Conservation (phyloP, 768 basidiomycete genomes). For the Mycena floridula region DNA sequence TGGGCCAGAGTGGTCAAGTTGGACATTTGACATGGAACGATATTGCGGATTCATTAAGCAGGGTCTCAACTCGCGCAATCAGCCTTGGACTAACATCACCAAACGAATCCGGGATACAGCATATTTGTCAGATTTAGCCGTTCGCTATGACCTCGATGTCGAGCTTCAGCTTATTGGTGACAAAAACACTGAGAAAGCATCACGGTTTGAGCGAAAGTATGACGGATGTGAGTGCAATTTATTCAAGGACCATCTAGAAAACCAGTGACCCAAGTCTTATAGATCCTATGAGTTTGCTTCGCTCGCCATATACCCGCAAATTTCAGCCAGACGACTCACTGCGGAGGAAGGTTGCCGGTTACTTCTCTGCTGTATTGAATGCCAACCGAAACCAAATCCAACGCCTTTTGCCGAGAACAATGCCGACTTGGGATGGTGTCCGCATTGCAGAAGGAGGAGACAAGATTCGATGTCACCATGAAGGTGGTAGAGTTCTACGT, state of each 20-base stretch:
- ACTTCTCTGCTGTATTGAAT: slow-evolving; percentile 9
- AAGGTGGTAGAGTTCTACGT: slow-evolving; percentile 1
- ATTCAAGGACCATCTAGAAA: no score
- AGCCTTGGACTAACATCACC: slow-evolving; percentile 23
- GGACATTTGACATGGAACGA: slow-evolving; percentile 30
- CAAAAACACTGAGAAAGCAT: not conserved
- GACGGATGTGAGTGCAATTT: not conserved
- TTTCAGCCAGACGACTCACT: slow-evolving; percentile 5
- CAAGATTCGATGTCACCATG: slow-evolving; percentile 7
- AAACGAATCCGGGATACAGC: slow-evolving; percentile 16
- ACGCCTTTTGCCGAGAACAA: slow-evolving; percentile 8
- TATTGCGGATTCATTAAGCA: slow-evolving; percentile 23
- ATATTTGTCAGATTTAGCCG: slow-evolving; percentile 18
- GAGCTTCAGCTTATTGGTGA: slow-evolving; percentile 5
- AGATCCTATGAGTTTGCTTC: slow-evolving; percentile 15
- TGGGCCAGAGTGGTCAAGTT: slow-evolving; percentile 28
- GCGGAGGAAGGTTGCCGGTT: slow-evolving; percentile 10
- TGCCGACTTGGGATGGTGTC: slow-evolving; percentile 19
- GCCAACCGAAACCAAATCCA: not conserved
- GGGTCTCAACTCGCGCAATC: slow-evolving; percentile 12
- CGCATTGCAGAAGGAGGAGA: slow-evolving; percentile 19
- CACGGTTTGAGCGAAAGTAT: not conserved
- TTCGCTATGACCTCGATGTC: slow-evolving; percentile 18
- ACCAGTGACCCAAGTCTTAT: not conserved
- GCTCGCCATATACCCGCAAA: slow-evolving; percentile 5